Conservation (phyloP, 1,139 yeast species). For the Hyphopichia fennica region DNA sequence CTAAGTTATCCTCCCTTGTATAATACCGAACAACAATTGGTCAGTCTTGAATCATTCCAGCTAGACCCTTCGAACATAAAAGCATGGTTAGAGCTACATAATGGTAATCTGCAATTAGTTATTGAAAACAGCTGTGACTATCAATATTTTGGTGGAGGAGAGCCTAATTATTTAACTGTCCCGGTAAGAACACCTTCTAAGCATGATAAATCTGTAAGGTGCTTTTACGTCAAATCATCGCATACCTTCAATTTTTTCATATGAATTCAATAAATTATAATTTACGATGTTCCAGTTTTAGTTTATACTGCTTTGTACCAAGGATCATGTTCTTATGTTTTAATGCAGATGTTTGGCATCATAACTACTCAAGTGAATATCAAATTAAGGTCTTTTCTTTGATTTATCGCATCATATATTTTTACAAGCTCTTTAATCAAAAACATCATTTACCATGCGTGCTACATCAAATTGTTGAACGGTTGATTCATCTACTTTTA, state of each 20-base stretch:
- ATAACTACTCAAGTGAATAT: too few species aligned
- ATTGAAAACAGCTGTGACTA: not conserved
- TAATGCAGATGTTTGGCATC: too few species aligned
- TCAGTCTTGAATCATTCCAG: not conserved
- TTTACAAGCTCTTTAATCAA: too few species aligned
- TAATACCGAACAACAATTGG: not conserved
- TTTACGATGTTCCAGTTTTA: too few species aligned
- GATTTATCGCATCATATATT: too few species aligned
- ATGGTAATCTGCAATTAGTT: not conserved
- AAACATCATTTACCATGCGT: not conserved
- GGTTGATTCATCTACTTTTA: too few species aligned
- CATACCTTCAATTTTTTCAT: conserved; percentile 1
- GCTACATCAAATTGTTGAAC: too few species aligned
- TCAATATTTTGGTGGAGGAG: not conserved
- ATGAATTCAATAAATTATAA: not conserved
- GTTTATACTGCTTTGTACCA: too few species aligned
- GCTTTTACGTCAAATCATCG: not conserved
- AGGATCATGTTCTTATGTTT: too few species aligned
- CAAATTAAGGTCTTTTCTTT: too few species aligned
- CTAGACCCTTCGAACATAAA: not conserved
- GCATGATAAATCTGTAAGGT: not conserved
- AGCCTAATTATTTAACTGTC: not conserved
- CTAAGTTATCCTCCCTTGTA: conserved; percentile 8
- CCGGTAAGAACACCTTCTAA: not conserved
- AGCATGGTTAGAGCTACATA: not conserved